These are phyloP conservation scores for Wickerhamiella lipophila DNA, from an alignment of 805 yeast species.

Conservation along the genomic window DNA sequence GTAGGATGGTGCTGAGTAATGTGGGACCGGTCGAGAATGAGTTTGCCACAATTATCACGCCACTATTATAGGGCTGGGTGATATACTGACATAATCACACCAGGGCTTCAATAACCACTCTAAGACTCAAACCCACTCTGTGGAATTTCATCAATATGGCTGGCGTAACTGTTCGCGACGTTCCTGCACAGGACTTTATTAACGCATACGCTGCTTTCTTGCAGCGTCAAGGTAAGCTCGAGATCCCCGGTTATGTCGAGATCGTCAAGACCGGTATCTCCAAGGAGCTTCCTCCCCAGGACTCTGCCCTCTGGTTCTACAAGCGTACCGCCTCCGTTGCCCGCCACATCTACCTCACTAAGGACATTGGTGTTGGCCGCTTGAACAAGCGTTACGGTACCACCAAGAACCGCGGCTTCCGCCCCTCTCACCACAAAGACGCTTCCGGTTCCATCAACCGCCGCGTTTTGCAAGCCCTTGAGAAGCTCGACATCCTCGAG, in stretches of 20 bases:
- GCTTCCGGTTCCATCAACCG: slow-evolving; percentile 99
- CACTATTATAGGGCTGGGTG: too few species aligned
- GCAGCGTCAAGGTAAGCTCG: slow-evolving; percentile 99
- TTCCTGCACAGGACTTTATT: slow-evolving; percentile 99
- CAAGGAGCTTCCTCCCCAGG: slow-evolving; percentile 99
- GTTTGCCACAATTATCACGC: background rate
- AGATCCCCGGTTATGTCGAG: slow-evolving; percentile 99
- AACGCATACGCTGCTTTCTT: slow-evolving; percentile 99
- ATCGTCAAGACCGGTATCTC: slow-evolving; percentile 98
- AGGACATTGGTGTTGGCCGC: slow-evolving; percentile 98
- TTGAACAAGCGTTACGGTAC: slow-evolving; percentile 99
- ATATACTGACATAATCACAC: background rate
- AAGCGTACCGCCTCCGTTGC: slow-evolving; percentile 99
- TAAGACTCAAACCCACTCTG: slow-evolving; percentile 7
- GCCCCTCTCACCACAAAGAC: slow-evolving; percentile 97
- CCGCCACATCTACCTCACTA: slow-evolving; percentile 99
- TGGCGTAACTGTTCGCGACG: slow-evolving; percentile 63
- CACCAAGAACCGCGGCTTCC: slow-evolving; percentile 96
- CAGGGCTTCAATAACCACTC: slow-evolving; percentile 1
- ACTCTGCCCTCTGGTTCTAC: slow-evolving; percentile 99
- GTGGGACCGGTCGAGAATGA: background rate
- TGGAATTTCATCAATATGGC: slow-evolving; percentile 19
- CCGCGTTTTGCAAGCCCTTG: slow-evolving; percentile 94
- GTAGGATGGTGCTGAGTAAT: background rate
- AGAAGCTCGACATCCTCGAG: slow-evolving; percentile 95